Base-by-base conservation (phyloP, 2,329 filamentous ascomycete genomes). In the Pseudofabraea citricarpa region DNA sequence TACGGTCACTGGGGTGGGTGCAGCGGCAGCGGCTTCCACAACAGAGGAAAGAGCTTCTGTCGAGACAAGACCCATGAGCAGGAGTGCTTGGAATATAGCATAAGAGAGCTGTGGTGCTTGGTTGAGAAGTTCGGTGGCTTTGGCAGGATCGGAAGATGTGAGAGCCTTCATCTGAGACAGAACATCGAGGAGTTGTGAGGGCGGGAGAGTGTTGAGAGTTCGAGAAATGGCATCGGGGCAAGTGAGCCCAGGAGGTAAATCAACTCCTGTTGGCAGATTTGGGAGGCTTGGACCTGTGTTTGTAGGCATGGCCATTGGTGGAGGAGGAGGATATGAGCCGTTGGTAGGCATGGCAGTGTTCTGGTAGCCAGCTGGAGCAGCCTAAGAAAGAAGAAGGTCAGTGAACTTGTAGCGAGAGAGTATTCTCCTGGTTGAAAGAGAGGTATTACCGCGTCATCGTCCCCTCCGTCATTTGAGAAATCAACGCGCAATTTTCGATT, bases 101-200 rank as follows among this genome's bases (percentile, higher is more conserved):
- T 95, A 97, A 4, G 88, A 82, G 35, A 98, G 81, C 67, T 98
- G 93, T 0, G 93, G 93, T 2, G 90, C 90, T 68, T 91, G 85
- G 49, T 85, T 77, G 32, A 98, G 79, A 31, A 97, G 80, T 59
- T 95, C 88, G 0, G 85, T 90, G 3, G 90, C 90, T 60, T 89
- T 86, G 16, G 77, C 75, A 2, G 91, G 90, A 56, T 97, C 90
- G 19, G 76, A 79, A 40, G 81, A 79, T n/a, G 88, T 88, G 10
- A 97, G 74, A 3, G 83, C 79, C 68, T 97, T 97, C 87, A 97
- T 94, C 64, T 97, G 90, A 7, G 84, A 82, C 47, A 98, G 79
- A 45, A 96, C 90, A 54, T 96, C 91, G 55, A 97, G 85, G 3
- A 98, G 81, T 64, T 97, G 90, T 6, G 87, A 79, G 0, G 90